A percentile compares a stretch with the other conserved stretches of the same genome.
These are phyloP conservation scores for Peniophora sp. DNA, from an alignment of 1,284 basidiomycete species.

Conservation along the genomic window DNA sequence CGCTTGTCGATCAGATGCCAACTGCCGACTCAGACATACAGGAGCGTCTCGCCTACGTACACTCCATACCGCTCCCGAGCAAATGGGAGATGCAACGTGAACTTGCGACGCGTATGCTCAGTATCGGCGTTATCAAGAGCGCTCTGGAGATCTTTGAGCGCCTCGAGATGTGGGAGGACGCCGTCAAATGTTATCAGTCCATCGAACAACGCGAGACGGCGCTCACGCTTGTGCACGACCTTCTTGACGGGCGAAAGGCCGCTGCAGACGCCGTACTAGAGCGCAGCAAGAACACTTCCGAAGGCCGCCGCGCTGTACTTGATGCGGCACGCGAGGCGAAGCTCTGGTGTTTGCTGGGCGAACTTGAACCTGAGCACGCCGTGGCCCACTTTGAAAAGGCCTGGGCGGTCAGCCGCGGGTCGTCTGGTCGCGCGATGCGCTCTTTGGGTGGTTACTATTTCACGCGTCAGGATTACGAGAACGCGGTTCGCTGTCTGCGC, in stretches of 20 bases:
- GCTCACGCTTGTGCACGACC: constrained; percentile 70
- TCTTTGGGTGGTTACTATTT: constrained; percentile 86
- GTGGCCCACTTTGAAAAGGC: constrained; percentile 75
- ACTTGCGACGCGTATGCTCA: constrained; percentile 74
- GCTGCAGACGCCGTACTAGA: constrained; percentile 72
- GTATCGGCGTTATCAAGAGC: constrained; percentile 79
- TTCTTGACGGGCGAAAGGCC: constrained; percentile 75
- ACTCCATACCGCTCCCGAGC: constrained; percentile 74
- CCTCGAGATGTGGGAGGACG: constrained; percentile 97
- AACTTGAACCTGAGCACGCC: constrained; percentile 71
- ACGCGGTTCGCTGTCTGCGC: constrained; percentile 63
- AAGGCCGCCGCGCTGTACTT: constrained; percentile 36
- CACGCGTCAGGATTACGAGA: constrained; percentile 51
- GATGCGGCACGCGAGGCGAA: constrained; percentile 80
- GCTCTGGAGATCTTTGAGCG: constrained; percentile 89
- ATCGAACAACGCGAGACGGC: constrained; percentile 77
- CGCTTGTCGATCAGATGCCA: constrained; percentile 92
- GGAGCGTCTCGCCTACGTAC: constrained; percentile 75
- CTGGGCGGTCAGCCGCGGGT: constrained; percentile 75
- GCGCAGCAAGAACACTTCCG: constrained; percentile 44
- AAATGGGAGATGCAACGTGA: constrained; percentile 91
- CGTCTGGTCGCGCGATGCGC: constrained; percentile 85
- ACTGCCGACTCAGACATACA: constrained; percentile 64
- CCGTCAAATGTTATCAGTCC: constrained; percentile 75
- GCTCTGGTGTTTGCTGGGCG: constrained; percentile 93